A percentile compares a stretch with the other conserved stretches of the same genome.
Evolutionary conservation across 768 basidiomycete genomes (phyloP).

Genomic region (Lentinula detonsa): DNA sequence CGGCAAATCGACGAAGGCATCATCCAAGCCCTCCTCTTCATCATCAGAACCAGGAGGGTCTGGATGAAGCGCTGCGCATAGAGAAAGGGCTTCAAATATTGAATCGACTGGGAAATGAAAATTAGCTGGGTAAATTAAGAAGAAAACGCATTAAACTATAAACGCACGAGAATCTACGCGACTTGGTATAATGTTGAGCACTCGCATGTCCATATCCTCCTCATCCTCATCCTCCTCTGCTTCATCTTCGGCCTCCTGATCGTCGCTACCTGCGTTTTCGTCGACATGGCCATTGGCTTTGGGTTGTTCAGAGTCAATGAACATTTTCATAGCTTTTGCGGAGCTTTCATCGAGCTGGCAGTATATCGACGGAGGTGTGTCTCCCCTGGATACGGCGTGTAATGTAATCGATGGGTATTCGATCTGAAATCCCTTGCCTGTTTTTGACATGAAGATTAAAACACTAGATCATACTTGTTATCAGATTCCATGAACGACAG

Average conservation of each 20-base stretch:
- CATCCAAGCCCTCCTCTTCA: slow-evolving; percentile 44
- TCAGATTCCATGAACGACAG: background rate
- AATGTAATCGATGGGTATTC: slow-evolving; percentile 88
- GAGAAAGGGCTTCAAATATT: slow-evolving; percentile 83
- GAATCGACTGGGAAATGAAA: slow-evolving; percentile 51
- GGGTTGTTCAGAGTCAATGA: slow-evolving; percentile 7
- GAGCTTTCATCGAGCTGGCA: slow-evolving; percentile 81
- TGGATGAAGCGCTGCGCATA: slow-evolving; percentile 82
- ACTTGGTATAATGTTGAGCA: slow-evolving; percentile 72
- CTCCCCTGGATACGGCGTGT: slow-evolving; percentile 81
- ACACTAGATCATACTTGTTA: slow-evolving; percentile 35
- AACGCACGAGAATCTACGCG: slow-evolving; percentile 53
- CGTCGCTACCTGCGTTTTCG: slow-evolving; percentile 14
- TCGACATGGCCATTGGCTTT: slow-evolving; percentile 25
- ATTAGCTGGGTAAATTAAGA: background rate
- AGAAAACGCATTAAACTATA: background rate
- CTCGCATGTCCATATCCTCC: slow-evolving; percentile 51
- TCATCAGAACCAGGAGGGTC: slow-evolving; percentile 43
- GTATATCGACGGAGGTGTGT: slow-evolving; percentile 66
- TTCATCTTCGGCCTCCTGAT: slow-evolving; percentile 24
- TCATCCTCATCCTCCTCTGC: slow-evolving; percentile 3
- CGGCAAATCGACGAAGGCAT: slow-evolving; percentile 47
- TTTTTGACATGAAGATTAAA: slow-evolving; percentile 69
- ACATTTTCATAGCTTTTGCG: slow-evolving; percentile 15
- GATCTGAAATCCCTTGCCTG: slow-evolving; percentile 74